Evolutionary conservation across 2,329 filamentous ascomycete species (phyloP).

Genomic region (Stagonosporopsis vannaccii): DNA sequence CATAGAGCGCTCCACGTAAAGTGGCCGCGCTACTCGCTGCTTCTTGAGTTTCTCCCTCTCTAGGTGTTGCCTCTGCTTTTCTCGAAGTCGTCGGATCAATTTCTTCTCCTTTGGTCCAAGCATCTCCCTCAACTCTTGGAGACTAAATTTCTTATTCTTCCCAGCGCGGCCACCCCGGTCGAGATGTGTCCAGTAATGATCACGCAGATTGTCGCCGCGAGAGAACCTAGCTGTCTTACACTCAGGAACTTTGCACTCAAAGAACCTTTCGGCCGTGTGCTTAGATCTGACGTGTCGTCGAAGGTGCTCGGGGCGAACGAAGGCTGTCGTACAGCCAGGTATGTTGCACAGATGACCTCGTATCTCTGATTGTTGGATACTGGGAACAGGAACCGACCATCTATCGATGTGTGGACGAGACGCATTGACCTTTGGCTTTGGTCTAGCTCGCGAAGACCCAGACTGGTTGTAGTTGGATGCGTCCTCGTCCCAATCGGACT

Average conservation of each 20-base stretch:
- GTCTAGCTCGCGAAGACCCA: background rate
- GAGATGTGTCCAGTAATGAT: conserved; percentile 39
- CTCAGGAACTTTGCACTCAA: conserved; percentile 21
- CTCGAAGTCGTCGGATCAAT: conserved; percentile 15
- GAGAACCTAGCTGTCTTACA: conserved; percentile 23
- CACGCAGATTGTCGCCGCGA: conserved; percentile 33
- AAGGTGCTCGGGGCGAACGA: conserved; percentile 32
- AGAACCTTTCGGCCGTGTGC: conserved; percentile 12
- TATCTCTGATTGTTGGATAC: conserved; percentile 6
- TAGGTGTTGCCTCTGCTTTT: conserved; percentile 16
- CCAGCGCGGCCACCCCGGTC: conserved; percentile 25
- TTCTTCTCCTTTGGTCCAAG: conserved; percentile 28
- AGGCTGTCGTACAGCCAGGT: conserved; percentile 12
- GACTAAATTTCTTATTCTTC: conserved; percentile 27
- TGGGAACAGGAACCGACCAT: conserved; percentile 13
- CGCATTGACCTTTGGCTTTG: background rate
- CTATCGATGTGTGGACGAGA: conserved; percentile 23
- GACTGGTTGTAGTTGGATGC: conserved; percentile 3
- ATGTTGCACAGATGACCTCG: conserved; percentile 22
- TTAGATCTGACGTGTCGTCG: conserved; percentile 33
- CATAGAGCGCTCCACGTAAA: background rate
- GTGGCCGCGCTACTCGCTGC: background rate
- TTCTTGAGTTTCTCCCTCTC: conserved; percentile 8
- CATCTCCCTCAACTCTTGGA: conserved; percentile 25
- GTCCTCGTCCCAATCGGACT: conserved; percentile 8